phyloP scores from a whole-genome alignment of 2,329 filamentous ascomycete species.

The Sporothrix brasiliensis region DNA sequence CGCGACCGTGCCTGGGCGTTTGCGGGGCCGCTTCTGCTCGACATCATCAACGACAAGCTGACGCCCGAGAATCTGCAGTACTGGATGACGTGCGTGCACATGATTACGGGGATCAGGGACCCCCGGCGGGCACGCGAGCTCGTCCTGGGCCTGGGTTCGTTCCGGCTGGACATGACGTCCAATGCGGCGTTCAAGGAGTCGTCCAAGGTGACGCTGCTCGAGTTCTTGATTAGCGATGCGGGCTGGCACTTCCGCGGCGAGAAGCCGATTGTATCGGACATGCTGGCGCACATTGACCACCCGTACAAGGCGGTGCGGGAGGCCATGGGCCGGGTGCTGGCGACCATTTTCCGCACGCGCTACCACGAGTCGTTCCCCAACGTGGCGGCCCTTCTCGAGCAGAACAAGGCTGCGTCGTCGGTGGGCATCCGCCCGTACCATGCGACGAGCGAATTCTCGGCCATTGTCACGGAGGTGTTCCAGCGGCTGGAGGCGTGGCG shows the following conservation, averaged over 20 bases:
- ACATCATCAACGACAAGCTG: constrained; percentile 85
- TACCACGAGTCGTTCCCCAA: constrained; percentile 93
- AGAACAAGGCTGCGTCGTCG: constrained; percentile 77
- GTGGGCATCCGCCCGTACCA: constrained; percentile 84
- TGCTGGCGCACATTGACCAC: constrained; percentile 89
- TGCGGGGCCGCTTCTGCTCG: constrained; percentile 82
- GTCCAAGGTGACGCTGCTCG: constrained; percentile 88
- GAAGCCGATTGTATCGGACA: constrained; percentile 84
- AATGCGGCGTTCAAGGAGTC: constrained; percentile 99
- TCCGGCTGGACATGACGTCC: constrained; percentile 89
- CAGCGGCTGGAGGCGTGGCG: constrained; percentile 83
- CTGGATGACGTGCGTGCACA: constrained; percentile 91
- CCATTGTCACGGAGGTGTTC: constrained; percentile 76
- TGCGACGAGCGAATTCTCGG: constrained; percentile 72
- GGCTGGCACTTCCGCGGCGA: constrained; percentile 97
- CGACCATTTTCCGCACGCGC: constrained; percentile 83
- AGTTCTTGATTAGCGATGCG: constrained; percentile 81
- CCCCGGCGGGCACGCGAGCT: constrained; percentile 85
- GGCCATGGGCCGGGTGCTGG: constrained; percentile 86
- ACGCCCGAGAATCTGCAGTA: constrained; percentile 94
- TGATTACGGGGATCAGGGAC: constrained; percentile 85
- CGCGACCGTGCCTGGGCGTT: constrained; percentile 83
- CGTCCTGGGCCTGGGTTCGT: constrained; percentile 77
- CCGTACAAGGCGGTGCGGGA: constrained; percentile 97
- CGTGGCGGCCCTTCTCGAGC: constrained; percentile 72